phyloP scores from a whole-genome alignment of 768 basidiomycete genomes.

The Trichaptum fuscoviolaceum region DNA sequence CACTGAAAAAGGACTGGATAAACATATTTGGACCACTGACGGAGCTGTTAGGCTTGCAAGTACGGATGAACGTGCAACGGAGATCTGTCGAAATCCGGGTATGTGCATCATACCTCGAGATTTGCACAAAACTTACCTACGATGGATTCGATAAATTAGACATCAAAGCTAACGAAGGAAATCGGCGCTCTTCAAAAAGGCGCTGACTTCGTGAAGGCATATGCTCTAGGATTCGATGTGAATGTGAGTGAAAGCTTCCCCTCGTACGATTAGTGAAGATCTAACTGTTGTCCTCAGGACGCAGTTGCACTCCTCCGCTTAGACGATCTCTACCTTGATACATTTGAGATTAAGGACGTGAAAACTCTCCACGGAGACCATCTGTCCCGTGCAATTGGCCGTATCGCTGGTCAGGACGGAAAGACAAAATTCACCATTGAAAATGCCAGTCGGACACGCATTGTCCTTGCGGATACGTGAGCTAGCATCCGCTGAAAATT shows the following conservation, averaged over 20 bases:
- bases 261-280: neutral
- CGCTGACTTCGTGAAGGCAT: slow-evolving; percentile 95
- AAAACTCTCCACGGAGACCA: slow-evolving; percentile 98
- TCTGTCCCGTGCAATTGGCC: slow-evolving; percentile 95
- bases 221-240: slow-evolving; percentile 89
- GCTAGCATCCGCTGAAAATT: slow-evolving; percentile 24
- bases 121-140: neutral
- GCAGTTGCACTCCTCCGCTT: slow-evolving; percentile 91
- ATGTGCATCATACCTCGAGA: slow-evolving; percentile 24
- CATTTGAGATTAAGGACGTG: slow-evolving; percentile 98
- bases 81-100: slow-evolving; percentile 92
- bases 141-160: slow-evolving; percentile 40
- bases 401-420: slow-evolving; percentile 97
- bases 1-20: slow-evolving; percentile 94
- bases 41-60: slow-evolving; percentile 90
- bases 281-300: slow-evolving; percentile 47
- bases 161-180: slow-evolving; percentile 92
- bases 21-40: slow-evolving; percentile 93
- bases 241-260: slow-evolving; percentile 51
- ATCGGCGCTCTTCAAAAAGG: slow-evolving; percentile 93
- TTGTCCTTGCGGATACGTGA: slow-evolving; percentile 95
- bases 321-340: slow-evolving; percentile 97
- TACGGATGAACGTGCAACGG: slow-evolving; percentile 92
- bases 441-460: slow-evolving; percentile 94
- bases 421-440: slow-evolving; percentile 99